Conservation (phyloP, 208 protist species). For the Trypanosoma vivax region DNA sequence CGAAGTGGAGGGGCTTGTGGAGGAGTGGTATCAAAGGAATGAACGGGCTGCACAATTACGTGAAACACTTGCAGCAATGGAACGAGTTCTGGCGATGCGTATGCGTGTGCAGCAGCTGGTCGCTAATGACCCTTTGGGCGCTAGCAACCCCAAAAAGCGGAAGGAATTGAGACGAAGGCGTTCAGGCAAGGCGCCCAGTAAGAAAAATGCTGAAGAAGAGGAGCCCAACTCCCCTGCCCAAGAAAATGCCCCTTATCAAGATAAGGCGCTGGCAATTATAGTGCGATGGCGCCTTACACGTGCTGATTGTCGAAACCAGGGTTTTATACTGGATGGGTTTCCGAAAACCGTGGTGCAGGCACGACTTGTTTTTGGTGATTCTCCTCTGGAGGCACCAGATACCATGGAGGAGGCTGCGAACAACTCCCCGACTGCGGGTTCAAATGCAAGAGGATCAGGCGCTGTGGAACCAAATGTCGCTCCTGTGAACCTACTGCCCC, state of each 20-base stretch:
- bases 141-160: conserved; percentile 51
- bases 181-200: conserved; percentile 5
- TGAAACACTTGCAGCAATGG: conserved; percentile 62
- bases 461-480: conserved; percentile 13
- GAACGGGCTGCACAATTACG: conserved; percentile 34
- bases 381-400: conserved; percentile 38
- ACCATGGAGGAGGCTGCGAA: conserved; percentile 72
- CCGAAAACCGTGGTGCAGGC: conserved; percentile 81
- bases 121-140: conserved; percentile 18
- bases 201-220: conserved; percentile 60
- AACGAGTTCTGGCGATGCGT: conserved; percentile 70
- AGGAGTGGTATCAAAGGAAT: conserved; percentile 53
- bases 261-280: conserved; percentile 81
- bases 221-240: conserved; percentile 31
- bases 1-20: conserved; percentile 48
- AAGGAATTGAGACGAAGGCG: conserved; percentile 32
- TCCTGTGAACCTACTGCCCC: conserved; percentile 10
- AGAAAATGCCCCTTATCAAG: conserved; percentile 68
- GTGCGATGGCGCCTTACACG: conserved; percentile 80
- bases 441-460: background rate
- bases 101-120: conserved; percentile 10
- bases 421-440: conserved; percentile 3
- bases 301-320: conserved; percentile 84
- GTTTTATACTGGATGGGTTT: conserved; percentile 90
- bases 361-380: conserved; percentile 68